A percentile compares a stretch with the other conserved stretches of the same genome.
phyloP scores from a whole-genome alignment of 805 yeast species.

The Danielia reshetovae region DNA sequence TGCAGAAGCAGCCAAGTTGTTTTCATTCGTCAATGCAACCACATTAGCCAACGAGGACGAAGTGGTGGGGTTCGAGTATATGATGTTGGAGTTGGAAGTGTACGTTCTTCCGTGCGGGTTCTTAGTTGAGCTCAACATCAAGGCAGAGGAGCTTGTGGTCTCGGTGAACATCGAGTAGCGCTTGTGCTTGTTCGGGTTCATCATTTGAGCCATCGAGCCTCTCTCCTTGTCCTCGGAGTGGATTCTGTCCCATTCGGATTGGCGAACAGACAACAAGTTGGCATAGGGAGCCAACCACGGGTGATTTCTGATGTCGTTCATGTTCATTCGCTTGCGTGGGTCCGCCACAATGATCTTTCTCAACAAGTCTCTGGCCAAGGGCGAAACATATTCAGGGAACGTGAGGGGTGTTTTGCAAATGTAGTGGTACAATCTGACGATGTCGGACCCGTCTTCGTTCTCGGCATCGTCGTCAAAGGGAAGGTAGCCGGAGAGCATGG shows the following conservation, averaged over 20 bases:
- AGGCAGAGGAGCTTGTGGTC: slow-evolving; percentile 32
- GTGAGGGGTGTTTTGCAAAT: slow-evolving; percentile 89
- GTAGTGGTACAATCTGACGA: slow-evolving; percentile 84
- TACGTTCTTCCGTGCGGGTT: slow-evolving; percentile 31
- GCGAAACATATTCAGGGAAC: slow-evolving; percentile 89
- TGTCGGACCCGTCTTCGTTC: slow-evolving; percentile 94
- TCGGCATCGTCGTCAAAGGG: slow-evolving; percentile 98
- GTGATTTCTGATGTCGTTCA: slow-evolving; percentile 72
- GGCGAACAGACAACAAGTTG: slow-evolving; percentile 76
- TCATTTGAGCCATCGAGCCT: slow-evolving; percentile 7
- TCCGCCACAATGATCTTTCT: slow-evolving; percentile 82
- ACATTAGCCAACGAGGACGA: slow-evolving; percentile 55
- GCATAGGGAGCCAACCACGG: slow-evolving; percentile 87
- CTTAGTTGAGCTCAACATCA: slow-evolving; percentile 28
- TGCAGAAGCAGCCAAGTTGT: slow-evolving; percentile 17
- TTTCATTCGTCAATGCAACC: slow-evolving; percentile 38
- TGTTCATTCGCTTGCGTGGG: slow-evolving; percentile 68
- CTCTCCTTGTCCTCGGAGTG: slow-evolving; percentile 28
- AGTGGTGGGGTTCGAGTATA: slow-evolving; percentile 60
- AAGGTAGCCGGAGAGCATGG: slow-evolving; percentile 94
- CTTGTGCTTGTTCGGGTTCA: slow-evolving; percentile 27
- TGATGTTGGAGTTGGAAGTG: slow-evolving; percentile 28
- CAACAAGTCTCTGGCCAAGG: slow-evolving; percentile 85
- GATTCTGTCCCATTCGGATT: slow-evolving; percentile 83
- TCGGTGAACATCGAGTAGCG: slow-evolving; percentile 44